Percentiles rank a stretch among this genome's conserved stretches.
phyloP scores from a whole-genome alignment of 371 early-diverging fungal species.

The Circinella minor region DNA sequence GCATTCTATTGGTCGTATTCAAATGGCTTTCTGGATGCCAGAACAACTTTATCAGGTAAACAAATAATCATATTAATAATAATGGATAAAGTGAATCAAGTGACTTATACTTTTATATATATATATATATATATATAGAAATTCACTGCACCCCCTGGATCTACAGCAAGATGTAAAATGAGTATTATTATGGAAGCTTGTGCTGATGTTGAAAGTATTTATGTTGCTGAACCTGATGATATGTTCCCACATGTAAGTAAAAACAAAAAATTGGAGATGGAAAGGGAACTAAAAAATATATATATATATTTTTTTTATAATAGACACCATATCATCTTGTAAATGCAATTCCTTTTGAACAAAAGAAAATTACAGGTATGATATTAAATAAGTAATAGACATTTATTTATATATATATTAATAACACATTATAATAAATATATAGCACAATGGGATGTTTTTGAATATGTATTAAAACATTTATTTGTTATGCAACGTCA shows the following conservation, averaged over 20 bases:
- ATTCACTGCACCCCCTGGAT: conserved; percentile 37
- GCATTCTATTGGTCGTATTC: conserved; percentile 50
- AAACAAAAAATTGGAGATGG: no score
- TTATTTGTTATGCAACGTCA: conserved; percentile 53
- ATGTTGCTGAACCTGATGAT: conserved; percentile 21
- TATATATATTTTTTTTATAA: not conserved
- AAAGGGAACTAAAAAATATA: not conserved
- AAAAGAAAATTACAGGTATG: conserved; percentile 48
- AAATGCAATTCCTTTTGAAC: conserved; percentile 46
- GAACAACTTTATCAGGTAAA: conserved; percentile 33
- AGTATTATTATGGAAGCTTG: conserved; percentile 48
- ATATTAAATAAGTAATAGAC: not conserved
- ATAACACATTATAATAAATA: not conserved
- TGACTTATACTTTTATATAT: not conserved
- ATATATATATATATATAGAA: no score
- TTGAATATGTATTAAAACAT: conserved; percentile 62
- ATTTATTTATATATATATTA: not conserved
- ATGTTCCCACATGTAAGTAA: conserved; percentile 43
- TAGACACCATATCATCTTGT: conserved; percentile 55
- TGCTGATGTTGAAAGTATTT: conserved; percentile 30
- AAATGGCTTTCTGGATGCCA: conserved; percentile 54
- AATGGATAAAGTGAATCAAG: not conserved
- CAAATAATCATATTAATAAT: not conserved
- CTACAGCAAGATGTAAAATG: conserved; percentile 45
- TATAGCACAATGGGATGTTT: conserved; percentile 59